Conservation (phyloP, 192 early-diverging fungal species). For the Backusella circina region DNA sequence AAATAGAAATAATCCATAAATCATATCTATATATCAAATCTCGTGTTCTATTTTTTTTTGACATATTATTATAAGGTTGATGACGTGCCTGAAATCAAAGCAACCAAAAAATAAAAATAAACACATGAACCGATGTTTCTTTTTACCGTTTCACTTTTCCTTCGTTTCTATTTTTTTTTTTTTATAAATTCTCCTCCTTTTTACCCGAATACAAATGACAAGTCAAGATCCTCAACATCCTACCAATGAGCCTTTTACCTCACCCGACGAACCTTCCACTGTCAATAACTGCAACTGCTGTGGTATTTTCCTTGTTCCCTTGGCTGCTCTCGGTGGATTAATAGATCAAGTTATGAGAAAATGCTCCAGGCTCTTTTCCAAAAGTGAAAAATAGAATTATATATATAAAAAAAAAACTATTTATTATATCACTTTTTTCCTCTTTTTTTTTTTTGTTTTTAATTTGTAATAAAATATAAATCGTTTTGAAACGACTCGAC, state of each 20-base stretch:
- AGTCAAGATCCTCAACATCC: slow-evolving; percentile 15
- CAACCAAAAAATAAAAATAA: background rate
- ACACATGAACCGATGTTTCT: background rate
- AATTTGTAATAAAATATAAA: slow-evolving; percentile 53
- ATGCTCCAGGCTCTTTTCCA: background rate
- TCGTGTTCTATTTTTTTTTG: background rate
- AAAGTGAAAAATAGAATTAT: background rate
- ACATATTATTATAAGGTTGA: background rate
- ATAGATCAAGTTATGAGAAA: slow-evolving; percentile 28
- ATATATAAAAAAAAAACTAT: slow-evolving; percentile 3
- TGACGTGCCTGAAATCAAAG: background rate
- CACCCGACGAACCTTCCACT: slow-evolving; percentile 21
- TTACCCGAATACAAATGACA: background rate
- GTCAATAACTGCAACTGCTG: slow-evolving; percentile 25
- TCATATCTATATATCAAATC: no score
- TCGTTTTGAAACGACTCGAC: slow-evolving; percentile 83
- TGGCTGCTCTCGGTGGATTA: slow-evolving; percentile 28
- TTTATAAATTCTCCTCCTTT: background rate
- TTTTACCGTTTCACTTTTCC: background rate
- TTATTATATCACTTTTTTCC: background rate
- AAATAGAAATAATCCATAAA: background rate
- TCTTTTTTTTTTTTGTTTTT: background rate
- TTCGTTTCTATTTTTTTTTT: background rate
- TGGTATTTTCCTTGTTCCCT: slow-evolving; percentile 18
- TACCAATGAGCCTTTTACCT: slow-evolving; percentile 31